These are phyloP conservation scores for Leishmania arabica DNA, from an alignment of 208 protist species.

Conservation along the genomic window DNA sequence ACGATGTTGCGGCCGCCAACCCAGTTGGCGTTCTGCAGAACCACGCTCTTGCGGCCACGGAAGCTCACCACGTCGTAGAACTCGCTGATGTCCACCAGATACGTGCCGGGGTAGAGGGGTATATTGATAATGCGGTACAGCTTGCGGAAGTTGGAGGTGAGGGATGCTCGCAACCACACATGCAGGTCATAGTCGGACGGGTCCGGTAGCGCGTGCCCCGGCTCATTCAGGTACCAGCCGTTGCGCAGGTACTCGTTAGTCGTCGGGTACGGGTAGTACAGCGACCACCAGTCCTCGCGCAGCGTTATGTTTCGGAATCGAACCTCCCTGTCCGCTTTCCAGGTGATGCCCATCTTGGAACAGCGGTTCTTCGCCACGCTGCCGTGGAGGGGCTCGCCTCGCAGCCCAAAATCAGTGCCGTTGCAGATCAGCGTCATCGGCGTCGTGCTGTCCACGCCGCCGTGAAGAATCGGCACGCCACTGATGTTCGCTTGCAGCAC, in stretches of 20 bases:
- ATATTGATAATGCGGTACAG: constrained; percentile 94
- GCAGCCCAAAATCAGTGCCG: constrained; percentile 61
- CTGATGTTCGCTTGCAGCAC: not conserved
- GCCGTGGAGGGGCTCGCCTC: constrained; percentile 45
- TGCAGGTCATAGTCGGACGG: constrained; percentile 95
- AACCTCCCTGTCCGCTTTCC: constrained; percentile 85
- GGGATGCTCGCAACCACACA: constrained; percentile 97
- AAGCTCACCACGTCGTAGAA: constrained; percentile 94
- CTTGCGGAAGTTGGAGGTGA: constrained; percentile 96
- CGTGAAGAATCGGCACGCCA: constrained; percentile 10
- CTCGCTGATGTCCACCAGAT: constrained; percentile 90
- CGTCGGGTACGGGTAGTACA: constrained; percentile 65
- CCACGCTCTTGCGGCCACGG: constrained; percentile 93
- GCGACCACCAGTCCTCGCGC: constrained; percentile 61
- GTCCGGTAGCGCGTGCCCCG: constrained; percentile 81
- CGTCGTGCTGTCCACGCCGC: constrained; percentile 25
- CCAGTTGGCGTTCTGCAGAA: constrained; percentile 88
- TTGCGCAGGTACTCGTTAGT: constrained; percentile 76
- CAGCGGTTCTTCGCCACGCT: constrained; percentile 60
- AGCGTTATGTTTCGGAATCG: constrained; percentile 81
- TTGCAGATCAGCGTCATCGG: constrained; percentile 69
- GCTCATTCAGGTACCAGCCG: constrained; percentile 86
- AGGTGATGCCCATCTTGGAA: constrained; percentile 88
- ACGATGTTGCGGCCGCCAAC: constrained; percentile 41
- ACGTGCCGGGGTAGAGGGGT: constrained; percentile 60